Conservation (phyloP, 2,329 filamentous ascomycete genomes). For the Coleophoma eucalyptorum region DNA sequence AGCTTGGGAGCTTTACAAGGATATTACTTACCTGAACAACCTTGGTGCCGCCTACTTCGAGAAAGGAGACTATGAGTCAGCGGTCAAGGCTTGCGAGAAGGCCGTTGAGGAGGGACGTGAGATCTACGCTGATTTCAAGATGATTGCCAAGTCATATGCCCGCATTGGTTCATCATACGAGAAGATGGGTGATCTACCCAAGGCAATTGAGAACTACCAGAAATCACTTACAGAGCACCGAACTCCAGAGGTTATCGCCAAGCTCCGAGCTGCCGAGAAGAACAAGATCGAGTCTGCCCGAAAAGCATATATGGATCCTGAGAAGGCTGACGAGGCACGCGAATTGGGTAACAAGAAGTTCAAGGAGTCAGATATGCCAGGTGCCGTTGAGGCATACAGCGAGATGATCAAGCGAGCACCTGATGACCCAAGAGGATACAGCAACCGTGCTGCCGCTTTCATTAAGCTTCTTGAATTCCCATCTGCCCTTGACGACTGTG, state of each 20-base stretch:
- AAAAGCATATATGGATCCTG: constrained; percentile 81
- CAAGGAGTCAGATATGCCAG: constrained; percentile 95
- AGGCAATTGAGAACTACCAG: constrained; percentile 87
- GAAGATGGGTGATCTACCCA: constrained; percentile 74
- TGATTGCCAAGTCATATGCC: constrained; percentile 96
- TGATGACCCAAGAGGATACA: constrained; percentile 89
- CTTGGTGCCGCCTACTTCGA: constrained; percentile 91
- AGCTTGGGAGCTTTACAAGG: constrained; percentile 92
- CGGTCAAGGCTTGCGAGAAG: constrained; percentile 81
- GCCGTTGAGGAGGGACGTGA: constrained; percentile 87
- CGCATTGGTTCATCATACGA: constrained; percentile 94
- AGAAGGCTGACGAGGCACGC: constrained; percentile 90
- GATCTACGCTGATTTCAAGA: constrained; percentile 94
- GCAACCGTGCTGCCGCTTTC: constrained; percentile 93
- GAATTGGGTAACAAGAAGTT: constrained; percentile 95
- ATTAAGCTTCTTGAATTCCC: constrained; percentile 97
- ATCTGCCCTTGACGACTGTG: constrained; percentile 87
- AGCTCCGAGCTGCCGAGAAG: constrained; percentile 89
- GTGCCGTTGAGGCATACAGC: constrained; percentile 85
- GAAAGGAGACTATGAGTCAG: constrained; percentile 88
- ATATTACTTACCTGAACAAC: constrained; percentile 98
- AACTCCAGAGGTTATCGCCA: constrained; percentile 87
- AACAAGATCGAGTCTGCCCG: constrained; percentile 73
- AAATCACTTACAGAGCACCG: constrained; percentile 95
- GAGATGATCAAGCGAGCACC: constrained; percentile 98